phyloP scores from a whole-genome alignment of 2,329 filamentous ascomycete genomes.

The Fusarium xylarioides region DNA sequence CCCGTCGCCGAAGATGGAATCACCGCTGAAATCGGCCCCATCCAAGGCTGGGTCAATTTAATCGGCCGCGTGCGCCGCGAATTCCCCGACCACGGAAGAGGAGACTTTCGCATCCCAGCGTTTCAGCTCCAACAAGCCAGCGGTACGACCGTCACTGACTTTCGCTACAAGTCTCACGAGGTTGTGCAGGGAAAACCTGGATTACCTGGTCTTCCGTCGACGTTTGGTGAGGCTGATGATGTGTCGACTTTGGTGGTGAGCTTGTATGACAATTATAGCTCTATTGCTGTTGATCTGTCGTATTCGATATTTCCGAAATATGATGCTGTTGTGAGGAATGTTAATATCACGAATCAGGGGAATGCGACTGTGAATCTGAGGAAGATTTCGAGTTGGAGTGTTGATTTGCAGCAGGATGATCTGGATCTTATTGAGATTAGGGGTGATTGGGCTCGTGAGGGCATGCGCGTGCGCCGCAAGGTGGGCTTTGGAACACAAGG shows the following conservation, averaged over 20 bases:
- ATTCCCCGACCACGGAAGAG: conserved; percentile 71
- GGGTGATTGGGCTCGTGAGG: conserved; percentile 71
- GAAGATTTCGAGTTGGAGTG: conserved; percentile 67
- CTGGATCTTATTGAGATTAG: conserved; percentile 70
- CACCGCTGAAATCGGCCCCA: conserved; percentile 45
- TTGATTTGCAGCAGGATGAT: conserved; percentile 68
- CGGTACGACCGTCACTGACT: conserved; percentile 67
- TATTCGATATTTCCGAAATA: conserved; percentile 72
- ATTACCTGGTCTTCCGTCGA: conserved; percentile 66
- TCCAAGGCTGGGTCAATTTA: conserved; percentile 58
- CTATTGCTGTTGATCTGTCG: conserved; percentile 65
- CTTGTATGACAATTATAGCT: conserved; percentile 67
- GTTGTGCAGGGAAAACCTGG: conserved; percentile 64
- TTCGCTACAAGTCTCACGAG: conserved; percentile 66
- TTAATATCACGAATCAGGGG: conserved; percentile 68
- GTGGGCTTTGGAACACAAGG: conserved; percentile 66
- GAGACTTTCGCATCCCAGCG: conserved; percentile 70
- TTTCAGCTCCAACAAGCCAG: conserved; percentile 67
- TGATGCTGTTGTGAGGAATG: conserved; percentile 69
- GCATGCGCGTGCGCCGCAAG: conserved; percentile 61
- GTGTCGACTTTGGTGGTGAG: conserved; percentile 69
- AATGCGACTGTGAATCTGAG: conserved; percentile 61
- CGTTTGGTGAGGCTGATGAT: conserved; percentile 63
- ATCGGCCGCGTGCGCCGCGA: conserved; percentile 66
- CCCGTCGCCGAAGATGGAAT: conserved; percentile 60